These are phyloP conservation scores for Ogataea polymorpha DNA, from an alignment of 805 yeast species.

Conservation along the genomic window DNA sequence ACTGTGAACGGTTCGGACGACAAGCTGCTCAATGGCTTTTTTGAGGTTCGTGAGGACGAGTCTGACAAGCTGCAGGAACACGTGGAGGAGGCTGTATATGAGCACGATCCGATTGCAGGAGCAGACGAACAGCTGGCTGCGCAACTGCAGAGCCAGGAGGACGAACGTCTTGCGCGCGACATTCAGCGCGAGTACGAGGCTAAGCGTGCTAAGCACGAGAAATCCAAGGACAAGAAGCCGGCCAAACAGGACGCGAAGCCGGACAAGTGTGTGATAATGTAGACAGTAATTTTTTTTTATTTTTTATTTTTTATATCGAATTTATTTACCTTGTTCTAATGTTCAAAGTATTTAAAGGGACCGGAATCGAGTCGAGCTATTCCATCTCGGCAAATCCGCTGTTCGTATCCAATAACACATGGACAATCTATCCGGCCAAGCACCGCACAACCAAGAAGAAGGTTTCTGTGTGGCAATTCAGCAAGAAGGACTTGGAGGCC, in stretches of 20 bases:
- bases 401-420: constrained; percentile 66
- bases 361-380: constrained; percentile 66
- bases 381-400: constrained; percentile 67
- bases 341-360: constrained; percentile 51
- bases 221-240: not conserved
- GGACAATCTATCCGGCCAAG: constrained; percentile 86
- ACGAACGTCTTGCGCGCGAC: constrained; percentile 27
- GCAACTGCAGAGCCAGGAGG: constrained; percentile 34
- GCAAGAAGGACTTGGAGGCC: constrained; percentile 69
- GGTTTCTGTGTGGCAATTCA: constrained; percentile 85
- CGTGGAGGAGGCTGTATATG: not conserved
- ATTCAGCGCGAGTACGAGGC: constrained; percentile 25
- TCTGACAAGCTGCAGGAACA: constrained; percentile 1
- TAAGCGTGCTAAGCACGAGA: not conserved
- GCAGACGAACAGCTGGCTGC: constrained; percentile 29
- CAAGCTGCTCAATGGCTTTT: constrained; percentile 63
- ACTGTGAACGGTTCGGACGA: constrained; percentile 70
- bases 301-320: not conserved
- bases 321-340: constrained; percentile 31
- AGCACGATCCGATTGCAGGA: constrained; percentile 2
- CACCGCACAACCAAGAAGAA: constrained; percentile 55
- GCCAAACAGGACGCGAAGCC: not conserved
- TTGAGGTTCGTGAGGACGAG: constrained; percentile 38
- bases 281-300: not conserved
- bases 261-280: constrained; percentile 6